phyloP scores from a whole-genome alignment of 306 rosid species.

The Trifolium repens region DNA sequence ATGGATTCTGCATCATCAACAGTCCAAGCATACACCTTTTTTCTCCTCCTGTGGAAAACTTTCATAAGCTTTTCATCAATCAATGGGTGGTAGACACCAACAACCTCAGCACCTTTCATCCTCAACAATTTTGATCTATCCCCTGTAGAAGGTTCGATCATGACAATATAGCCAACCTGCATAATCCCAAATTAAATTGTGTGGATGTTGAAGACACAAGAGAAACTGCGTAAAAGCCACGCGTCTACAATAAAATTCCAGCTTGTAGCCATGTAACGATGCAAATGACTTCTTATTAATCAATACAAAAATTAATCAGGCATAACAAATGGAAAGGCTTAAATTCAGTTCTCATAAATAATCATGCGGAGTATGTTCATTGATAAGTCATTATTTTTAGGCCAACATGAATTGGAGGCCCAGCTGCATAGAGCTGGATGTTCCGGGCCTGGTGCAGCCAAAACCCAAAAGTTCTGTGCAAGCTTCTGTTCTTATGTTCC shows the following conservation, averaged over 20 bases:
- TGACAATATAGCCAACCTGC: slow-evolving; percentile 94
- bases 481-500: slow-evolving; percentile 13
- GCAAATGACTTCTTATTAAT: not conserved
- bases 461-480: slow-evolving; percentile 1
- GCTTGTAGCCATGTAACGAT: not conserved
- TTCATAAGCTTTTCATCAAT: slow-evolving; percentile 75
- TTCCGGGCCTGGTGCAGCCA: not conserved
- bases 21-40: slow-evolving; percentile 89
- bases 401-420: no score
- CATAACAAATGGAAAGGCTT: not conserved
- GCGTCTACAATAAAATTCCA: slow-evolving; percentile 14
- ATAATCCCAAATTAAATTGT: slow-evolving; percentile 17
- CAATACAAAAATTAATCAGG: not conserved
- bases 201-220: slow-evolving; percentile 8
- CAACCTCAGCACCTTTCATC: slow-evolving; percentile 81
- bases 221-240: not conserved
- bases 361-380: not conserved
- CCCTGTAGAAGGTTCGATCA: slow-evolving; percentile 73
- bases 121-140: slow-evolving; percentile 69
- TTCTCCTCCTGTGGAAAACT: slow-evolving; percentile 76
- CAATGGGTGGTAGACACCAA: slow-evolving; percentile 85
- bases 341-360: not conserved
- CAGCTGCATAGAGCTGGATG: no score
- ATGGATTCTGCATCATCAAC: slow-evolving; percentile 78
- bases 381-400: no score